These are phyloP conservation scores for Saccharum officinarum DNA, from an alignment of 176 grass and related monocot species.

Conservation along the genomic window DNA sequence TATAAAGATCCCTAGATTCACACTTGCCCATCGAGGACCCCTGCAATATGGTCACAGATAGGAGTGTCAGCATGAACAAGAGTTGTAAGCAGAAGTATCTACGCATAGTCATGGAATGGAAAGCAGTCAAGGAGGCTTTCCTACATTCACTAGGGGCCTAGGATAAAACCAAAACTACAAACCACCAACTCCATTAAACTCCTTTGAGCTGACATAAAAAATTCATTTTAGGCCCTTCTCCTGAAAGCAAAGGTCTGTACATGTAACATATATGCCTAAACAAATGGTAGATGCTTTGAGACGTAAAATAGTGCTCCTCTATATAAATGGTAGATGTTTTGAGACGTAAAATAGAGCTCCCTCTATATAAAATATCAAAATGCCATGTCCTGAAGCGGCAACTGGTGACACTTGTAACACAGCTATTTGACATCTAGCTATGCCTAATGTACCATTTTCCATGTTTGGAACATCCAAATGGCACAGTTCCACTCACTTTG, in stretches of 20 bases:
- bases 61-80: neutral
- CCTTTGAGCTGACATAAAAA: neutral
- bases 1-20: slow-evolving; percentile 96
- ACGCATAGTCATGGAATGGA: slow-evolving; percentile 7
- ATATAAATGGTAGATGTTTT: neutral
- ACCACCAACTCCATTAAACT: neutral
- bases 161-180: neutral
- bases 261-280: slow-evolving; percentile 18
- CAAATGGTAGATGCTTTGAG: neutral
- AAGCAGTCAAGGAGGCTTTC: slow-evolving; percentile 6
- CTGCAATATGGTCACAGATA: slow-evolving; percentile 40
- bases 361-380: neutral
- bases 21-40: slow-evolving; percentile 97
- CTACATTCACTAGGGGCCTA: neutral
- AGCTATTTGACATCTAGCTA: neutral
- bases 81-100: neutral
- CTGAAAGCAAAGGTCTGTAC: neutral
- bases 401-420: neutral
- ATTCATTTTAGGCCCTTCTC: neutral
- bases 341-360: neutral
- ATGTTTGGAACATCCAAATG: slow-evolving; percentile 17
- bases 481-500: slow-evolving; percentile 68
- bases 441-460: neutral
- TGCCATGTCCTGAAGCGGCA: neutral
- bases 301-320: neutral